Base-by-base conservation (phyloP, 768 basidiomycete genomes). In the Cystofilobasidium macerans region DNA sequence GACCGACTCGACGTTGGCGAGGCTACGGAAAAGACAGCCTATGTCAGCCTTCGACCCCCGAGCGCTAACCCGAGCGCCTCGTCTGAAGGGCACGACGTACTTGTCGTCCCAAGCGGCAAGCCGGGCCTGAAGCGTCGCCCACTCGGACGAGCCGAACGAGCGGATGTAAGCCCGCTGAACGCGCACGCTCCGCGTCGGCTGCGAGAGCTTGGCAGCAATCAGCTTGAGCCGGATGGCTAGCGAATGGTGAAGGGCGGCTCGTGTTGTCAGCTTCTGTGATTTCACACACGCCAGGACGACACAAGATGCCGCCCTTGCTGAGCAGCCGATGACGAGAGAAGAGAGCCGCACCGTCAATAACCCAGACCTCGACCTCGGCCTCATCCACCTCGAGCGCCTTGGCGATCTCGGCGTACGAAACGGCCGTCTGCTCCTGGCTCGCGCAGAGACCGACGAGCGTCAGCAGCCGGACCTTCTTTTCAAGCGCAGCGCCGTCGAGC, bases 161-260 rank as follows among this genome's bases (percentile, higher is more conserved):
- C 87, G 85, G 0, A 87, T 82, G 0, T 84, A 85, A 0, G 89
- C 85, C 38, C 85, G 84, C 58, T 82, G 83, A 67, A 92, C 81
- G 69, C 83, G 84, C 43, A 92, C 77, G 57, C 82, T 83, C 71
- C 87, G 85, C 12, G 83, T 80, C 1, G 84, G 83, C 73, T 93
- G 90, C 1, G 88, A 87, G 57, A 93, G 84, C 75, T 88, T 90
- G 42, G 86, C 90, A 59, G 84, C 83, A 36, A 91, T 74, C 53
- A 92, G 82, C 32, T 86, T 85, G 2, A 84, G 82, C 62, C 89
- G 87, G 70, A 92, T 89, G 64, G 86, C 89, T 90, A n/a, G n/a
- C n/a, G n/a, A n/a, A n/a, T n/a, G n/a, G n/a, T n/a, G n/a, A n/a
- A n/a, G n/a, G n/a, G n/a, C n/a, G n/a, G n/a, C n/a, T n/a, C n/a